Base-by-base conservation (phyloP, 345 rosid species). In the Sisymbrium altissimum region DNA sequence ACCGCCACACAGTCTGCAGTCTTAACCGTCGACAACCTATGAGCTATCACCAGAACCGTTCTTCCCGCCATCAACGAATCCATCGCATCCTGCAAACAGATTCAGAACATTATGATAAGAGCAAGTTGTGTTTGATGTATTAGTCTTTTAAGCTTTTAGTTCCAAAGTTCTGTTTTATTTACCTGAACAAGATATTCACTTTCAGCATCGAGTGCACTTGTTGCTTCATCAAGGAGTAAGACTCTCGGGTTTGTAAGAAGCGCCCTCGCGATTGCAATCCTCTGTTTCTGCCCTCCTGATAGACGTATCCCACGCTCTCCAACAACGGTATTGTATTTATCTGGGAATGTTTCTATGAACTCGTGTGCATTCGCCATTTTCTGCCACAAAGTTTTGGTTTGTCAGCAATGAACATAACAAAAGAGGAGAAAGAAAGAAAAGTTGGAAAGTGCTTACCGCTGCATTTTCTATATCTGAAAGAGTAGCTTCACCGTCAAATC, bases 321-420 rank as follows among this genome's bases (percentile, higher is more conserved):
- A 1, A 88, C 97, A 30, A 81, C 52, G 0, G 98, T 91, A 63
- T 86, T 70, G 72, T 85, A 94, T 61, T 89, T 89, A 8, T 94
- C 97, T 0, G 97, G 93, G 70, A 91, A 89, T 6, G 80, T 84
- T 39, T 85, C 86, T 45, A 94, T 82, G 83, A 94, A 94, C 6
- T 89, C 96, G 13, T 91, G 93, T 6, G 98, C 98, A 72, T 91
- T 94, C 11, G 97, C 95, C 98, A 94, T 89, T 88, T 83, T 94
- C 98, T 94, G 75, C 62, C 60, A 68, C 19, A 66, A 45, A 3
- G 9, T 40, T 54, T 14, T 19, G 21, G 60, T 29, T 25, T 30
- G 29, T n/a, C 12, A 14, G 33, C 17, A 27, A 38, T 30, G 39
- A 30, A 30, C 41, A 52, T 5, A 45, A 10, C 25, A 48, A 2